These are phyloP conservation scores for Carpinus viminea DNA, from an alignment of 306 rosid genomes.

Conservation along the genomic window DNA sequence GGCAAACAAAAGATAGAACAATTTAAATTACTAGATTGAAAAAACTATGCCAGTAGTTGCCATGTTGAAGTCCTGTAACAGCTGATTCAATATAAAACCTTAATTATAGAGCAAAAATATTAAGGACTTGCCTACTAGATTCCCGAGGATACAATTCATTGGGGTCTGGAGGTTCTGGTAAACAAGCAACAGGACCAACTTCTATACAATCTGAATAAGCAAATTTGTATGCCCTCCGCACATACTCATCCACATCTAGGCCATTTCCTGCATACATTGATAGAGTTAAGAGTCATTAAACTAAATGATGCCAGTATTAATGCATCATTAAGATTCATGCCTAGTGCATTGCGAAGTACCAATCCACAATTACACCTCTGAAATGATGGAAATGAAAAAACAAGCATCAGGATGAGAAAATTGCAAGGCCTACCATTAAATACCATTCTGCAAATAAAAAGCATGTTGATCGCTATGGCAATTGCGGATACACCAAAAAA, in stretches of 20 bases:
- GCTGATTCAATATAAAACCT: conserved; percentile 5
- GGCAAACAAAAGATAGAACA: not conserved
- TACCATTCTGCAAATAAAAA: conserved; percentile 96
- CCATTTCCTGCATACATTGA: conserved; percentile 76
- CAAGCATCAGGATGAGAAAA: conserved; percentile 16
- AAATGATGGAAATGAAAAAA: conserved; percentile 5
- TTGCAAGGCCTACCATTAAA: conserved; percentile 72
- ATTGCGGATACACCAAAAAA: conserved; percentile 99
- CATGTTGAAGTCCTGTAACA: not conserved
- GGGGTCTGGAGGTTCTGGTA: conserved; percentile 98
- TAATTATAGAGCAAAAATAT: conserved; percentile 26
- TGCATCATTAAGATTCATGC: conserved; percentile 19
- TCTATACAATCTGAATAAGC: conserved; percentile 97
- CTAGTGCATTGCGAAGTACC: conserved; percentile 27
- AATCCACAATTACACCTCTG: conserved; percentile 14
- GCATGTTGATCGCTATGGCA: conserved; percentile 99
- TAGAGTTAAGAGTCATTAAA: conserved; percentile 10
- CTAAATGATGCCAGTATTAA: conserved; percentile 4
- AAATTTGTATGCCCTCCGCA: conserved; percentile 93
- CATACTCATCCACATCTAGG: conserved; percentile 96
- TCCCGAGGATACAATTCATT: conserved; percentile 97
- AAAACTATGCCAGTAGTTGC: not conserved
- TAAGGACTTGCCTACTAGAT: conserved; percentile 69
- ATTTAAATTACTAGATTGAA: not conserved
- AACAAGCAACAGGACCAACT: conserved; percentile 92